phyloP scores from a whole-genome alignment of 805 yeast species.

The Saccharomycopsis selenospora region DNA sequence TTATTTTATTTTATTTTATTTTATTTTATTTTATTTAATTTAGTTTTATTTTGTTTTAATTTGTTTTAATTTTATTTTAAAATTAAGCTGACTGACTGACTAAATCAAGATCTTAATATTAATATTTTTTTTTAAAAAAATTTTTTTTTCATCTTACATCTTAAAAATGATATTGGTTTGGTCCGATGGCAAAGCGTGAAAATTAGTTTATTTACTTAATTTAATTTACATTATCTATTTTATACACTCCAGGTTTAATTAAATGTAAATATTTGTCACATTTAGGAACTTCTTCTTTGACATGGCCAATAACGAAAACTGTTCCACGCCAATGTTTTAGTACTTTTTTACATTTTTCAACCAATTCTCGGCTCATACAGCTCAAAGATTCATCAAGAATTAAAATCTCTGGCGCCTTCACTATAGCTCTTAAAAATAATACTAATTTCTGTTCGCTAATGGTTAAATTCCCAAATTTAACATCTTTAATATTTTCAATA shows the following conservation, averaged over 20 bases:
- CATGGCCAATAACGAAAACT: slow-evolving; percentile 74
- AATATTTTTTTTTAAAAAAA: no score
- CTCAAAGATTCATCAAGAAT: slow-evolving; percentile 91
- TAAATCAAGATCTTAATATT: no score
- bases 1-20: no score
- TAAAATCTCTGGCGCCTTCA: slow-evolving; percentile 69
- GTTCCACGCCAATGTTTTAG: slow-evolving; percentile 57
- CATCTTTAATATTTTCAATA: slow-evolving; percentile 33
- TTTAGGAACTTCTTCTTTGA: slow-evolving; percentile 68
- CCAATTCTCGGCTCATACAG: slow-evolving; percentile 67
- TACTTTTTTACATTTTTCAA: slow-evolving; percentile 48
- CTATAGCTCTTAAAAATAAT: slow-evolving; percentile 66
- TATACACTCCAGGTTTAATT: slow-evolving; percentile 31
- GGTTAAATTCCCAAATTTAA: slow-evolving; percentile 45
- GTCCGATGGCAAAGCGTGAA: no score
- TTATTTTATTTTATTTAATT: no score
- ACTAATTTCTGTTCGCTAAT: slow-evolving; percentile 74
- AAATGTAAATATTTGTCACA: slow-evolving; percentile 48
- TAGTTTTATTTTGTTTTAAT: no score
- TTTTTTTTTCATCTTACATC: no score
- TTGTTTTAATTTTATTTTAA: no score
- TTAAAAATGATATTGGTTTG: no score
- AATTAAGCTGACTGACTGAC: no score
- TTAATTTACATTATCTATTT: slow-evolving; percentile 23
- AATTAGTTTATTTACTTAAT: no score